A percentile compares a stretch with the other conserved stretches of the same genome.
Evolutionary conservation across 371 early-diverging fungal genomes (phyloP).

Genomic region (Chytridium lagenaria): DNA sequence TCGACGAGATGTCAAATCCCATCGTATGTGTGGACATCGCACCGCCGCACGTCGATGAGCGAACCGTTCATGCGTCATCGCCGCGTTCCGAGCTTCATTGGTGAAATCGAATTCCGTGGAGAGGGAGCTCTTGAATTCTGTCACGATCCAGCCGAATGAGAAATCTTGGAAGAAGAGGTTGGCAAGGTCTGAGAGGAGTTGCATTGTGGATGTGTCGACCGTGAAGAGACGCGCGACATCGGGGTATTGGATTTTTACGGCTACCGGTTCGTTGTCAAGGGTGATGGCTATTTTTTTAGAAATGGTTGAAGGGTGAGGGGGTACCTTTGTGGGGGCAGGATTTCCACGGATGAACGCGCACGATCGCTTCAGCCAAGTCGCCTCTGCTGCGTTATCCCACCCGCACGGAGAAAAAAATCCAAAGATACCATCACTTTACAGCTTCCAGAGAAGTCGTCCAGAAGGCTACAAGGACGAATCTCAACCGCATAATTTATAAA

Average conservation of each 20-base stretch:
- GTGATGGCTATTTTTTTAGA: too few species aligned
- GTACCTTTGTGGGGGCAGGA: too few species aligned
- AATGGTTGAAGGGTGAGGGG: too few species aligned
- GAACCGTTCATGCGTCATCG: slow-evolving; percentile 55
- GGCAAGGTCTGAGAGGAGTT: slow-evolving; percentile 28
- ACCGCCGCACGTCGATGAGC: slow-evolving; percentile 40
- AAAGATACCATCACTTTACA: too few species aligned
- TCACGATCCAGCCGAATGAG: slow-evolving; percentile 65
- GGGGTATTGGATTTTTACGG: slow-evolving; percentile 97
- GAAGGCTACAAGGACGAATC: too few species aligned
- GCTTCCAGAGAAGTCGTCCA: too few species aligned
- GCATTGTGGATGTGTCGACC: slow-evolving; percentile 28
- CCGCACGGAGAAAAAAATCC: too few species aligned
- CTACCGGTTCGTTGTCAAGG: slow-evolving; percentile 62
- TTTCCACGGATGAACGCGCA: too few species aligned
- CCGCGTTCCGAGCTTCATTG: slow-evolving; percentile 83
- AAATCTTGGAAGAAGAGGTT: slow-evolving; percentile 19
- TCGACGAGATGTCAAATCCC: slow-evolving; percentile 72
- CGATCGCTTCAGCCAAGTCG: too few species aligned
- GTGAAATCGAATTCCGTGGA: slow-evolving; percentile 66
- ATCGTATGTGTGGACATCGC: slow-evolving; percentile 81
- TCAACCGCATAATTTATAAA: too few species aligned
- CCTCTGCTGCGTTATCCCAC: too few species aligned
- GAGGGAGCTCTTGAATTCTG: slow-evolving; percentile 46
- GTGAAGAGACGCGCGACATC: slow-evolving; percentile 70